Base-by-base conservation (phyloP, 179 eudicot species). In the Corrigiola litoralis region DNA sequence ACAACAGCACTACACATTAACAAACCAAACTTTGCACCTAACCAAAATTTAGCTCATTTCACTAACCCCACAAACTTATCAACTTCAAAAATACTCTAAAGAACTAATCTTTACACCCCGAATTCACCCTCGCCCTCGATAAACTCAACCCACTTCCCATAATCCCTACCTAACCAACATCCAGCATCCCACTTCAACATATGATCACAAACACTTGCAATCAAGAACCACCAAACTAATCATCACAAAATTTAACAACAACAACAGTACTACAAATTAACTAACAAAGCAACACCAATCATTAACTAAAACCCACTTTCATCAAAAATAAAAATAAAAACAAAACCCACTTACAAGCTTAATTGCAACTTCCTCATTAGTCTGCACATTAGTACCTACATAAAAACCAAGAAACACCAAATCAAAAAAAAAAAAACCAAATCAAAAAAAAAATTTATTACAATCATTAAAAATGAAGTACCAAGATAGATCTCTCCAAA, bases 401-500 rank as follows among this genome's bases (percentile, higher is more conserved):
- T 36, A 53, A 48, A 23, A 46, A 42, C 16, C 40, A 60, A 67
- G 1, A 51, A 50, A 68, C 4, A 37, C 5, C 0, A 32, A 52
- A 51, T 0, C 20, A 60, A 16, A 38, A 13, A 55, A 20, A 5
- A 2, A 29, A 36, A 36, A 24, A 42, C 14, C 6, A 17, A 12
- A 46, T 3, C 2, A 31, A 54, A 59, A 37, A 69, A n/a, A 36
- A n/a, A n/a, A n/a, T n/a, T n/a, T n/a, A n/a, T n/a, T n/a, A n/a
- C n/a, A n/a, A n/a, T n/a, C n/a, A n/a, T n/a, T n/a, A n/a, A n/a
- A n/a, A n/a, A n/a, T n/a, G n/a, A n/a, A n/a, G 36, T 3, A 75
- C 79, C 82, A 2, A 79, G 76, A 72, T 81, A 73, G 73, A 83
- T 75, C 80, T 79, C 82, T 31, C 83, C 83, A 32, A 79, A 73